Base-by-base conservation (phyloP, 371 early-diverging fungal genomes). In the Mortierella sp. region DNA sequence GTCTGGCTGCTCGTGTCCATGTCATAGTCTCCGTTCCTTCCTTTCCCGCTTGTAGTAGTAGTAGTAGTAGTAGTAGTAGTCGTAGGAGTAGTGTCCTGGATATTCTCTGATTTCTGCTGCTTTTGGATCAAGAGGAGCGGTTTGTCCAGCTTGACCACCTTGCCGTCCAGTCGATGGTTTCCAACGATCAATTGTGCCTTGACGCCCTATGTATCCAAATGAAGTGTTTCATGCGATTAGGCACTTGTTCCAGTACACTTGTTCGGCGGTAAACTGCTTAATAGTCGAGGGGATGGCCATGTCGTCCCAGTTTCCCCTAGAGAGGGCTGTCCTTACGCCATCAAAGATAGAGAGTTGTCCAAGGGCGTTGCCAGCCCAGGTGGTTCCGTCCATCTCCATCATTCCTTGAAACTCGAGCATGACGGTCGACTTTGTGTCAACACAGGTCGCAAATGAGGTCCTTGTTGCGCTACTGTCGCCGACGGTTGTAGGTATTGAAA, bases 91-190 rank as follows among this genome's bases (percentile, higher is more conserved):
- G 37, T 26, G 14, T 64, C 67, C 44, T 72, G 73, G 14, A 59
- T 31, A 6, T 46, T 61, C 28, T 31, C 43, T 10, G 59, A 55
- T 21, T 72, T 77, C 31, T 76, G 72, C 37, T 86, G 73, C 50
- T 85, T 86, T 46, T 81, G 81, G 37, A 86, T 81, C 50, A 86
- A 46, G 5, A 86, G 74, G 43, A 86, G 40, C 0, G 86, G 79
- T 37, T 79, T 81, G 50, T 64, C 79, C 72, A 86, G 72, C 50
- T 76, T 76, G 5, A 81, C 43, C 8, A 86, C 79, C 24, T 86
- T 86, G 69, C 86, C 86, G 11, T 86, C 86, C 13, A 86, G 53
- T 5, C 86, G 78, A 71, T 86, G 86, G 54, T 86, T 86, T 40
- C 86, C 86, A 26, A 86, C 79, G 14, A 86, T 77, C 0, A 86